These are phyloP conservation scores for Thozetella sp. DNA, from an alignment of 495 filamentous ascomycete species.

Conservation along the genomic window DNA sequence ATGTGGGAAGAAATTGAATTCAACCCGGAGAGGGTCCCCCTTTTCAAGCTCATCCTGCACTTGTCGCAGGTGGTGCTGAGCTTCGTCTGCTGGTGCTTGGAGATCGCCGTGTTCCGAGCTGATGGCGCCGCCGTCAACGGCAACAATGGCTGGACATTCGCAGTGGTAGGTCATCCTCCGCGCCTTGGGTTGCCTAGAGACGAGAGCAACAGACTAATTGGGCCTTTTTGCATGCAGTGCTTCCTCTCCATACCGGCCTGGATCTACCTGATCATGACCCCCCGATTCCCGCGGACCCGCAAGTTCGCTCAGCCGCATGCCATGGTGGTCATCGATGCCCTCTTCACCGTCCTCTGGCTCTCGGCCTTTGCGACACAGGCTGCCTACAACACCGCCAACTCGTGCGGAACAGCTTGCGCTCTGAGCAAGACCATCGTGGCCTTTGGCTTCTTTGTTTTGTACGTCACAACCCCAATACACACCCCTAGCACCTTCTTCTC, in stretches of 20 bases:
- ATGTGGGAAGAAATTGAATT: slow-evolving; percentile 48
- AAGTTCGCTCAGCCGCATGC: slow-evolving; percentile 82
- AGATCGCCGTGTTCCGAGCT: slow-evolving; percentile 70
- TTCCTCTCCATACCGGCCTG: slow-evolving; percentile 82
- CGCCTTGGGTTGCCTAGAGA: not conserved
- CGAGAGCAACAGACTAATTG: slow-evolving; percentile 5
- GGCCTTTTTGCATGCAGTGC: slow-evolving; percentile 55
- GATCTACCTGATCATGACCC: slow-evolving; percentile 81
- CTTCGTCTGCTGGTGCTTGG: slow-evolving; percentile 72
- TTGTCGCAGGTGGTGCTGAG: slow-evolving; percentile 65
- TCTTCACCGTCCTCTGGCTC: slow-evolving; percentile 83
- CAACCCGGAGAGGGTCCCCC: slow-evolving; percentile 51
- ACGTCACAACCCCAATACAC: slow-evolving; percentile 27
- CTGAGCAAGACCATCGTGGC: slow-evolving; percentile 79
- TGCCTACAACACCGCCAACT: slow-evolving; percentile 56
- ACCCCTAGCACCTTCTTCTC: not conserved
- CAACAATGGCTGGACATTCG: slow-evolving; percentile 74
- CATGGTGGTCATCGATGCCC: slow-evolving; percentile 71
- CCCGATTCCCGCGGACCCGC: slow-evolving; percentile 79
- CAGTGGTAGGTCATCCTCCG: slow-evolving; percentile 59
- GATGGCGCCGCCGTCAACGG: slow-evolving; percentile 65
- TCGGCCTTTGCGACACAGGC: slow-evolving; percentile 79
- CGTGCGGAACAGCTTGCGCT: slow-evolving; percentile 59
- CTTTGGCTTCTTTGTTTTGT: slow-evolving; percentile 82
- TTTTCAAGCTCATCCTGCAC: slow-evolving; percentile 59